Evolutionary conservation across 345 rosid species (phyloP).

Genomic region (Melastoma malabathricum): DNA sequence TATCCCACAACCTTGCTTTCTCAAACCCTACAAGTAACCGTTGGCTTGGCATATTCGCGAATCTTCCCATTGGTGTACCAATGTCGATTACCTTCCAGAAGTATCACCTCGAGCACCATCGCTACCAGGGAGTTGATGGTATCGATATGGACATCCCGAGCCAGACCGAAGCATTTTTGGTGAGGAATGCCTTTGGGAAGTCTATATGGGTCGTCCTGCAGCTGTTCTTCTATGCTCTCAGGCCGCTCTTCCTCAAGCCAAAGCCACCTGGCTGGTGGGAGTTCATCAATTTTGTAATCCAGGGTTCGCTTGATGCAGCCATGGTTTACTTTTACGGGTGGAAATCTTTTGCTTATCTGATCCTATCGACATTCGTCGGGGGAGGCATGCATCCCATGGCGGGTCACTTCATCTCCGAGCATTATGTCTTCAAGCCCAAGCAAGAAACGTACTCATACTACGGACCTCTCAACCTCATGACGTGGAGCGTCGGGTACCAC

Average conservation of each 20-base stretch:
- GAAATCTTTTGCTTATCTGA: slow-evolving; percentile 56
- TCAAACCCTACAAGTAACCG: slow-evolving; percentile 62
- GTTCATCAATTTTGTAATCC: slow-evolving; percentile 41
- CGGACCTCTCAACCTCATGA: slow-evolving; percentile 63
- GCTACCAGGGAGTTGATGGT: slow-evolving; percentile 82
- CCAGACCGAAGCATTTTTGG: slow-evolving; percentile 44
- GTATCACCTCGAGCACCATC: slow-evolving; percentile 84
- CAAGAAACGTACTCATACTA: slow-evolving; percentile 90
- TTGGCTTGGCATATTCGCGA: slow-evolving; percentile 82
- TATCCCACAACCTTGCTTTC: slow-evolving; percentile 88
- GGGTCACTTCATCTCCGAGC: slow-evolving; percentile 85
- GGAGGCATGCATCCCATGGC: slow-evolving; percentile 94
- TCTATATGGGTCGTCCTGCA: slow-evolving; percentile 68
- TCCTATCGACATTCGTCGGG: slow-evolving; percentile 82
- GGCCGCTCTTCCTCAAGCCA: slow-evolving; percentile 69
- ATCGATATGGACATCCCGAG: slow-evolving; percentile 78
- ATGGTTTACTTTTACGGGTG: slow-evolving; percentile 54
- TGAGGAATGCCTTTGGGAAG: slow-evolving; percentile 41
- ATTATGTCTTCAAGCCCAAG: slow-evolving; percentile 60
- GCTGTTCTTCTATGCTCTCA: slow-evolving; percentile 80
- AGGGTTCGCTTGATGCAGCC: slow-evolving; percentile 37
- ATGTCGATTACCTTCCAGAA: slow-evolving; percentile 87
- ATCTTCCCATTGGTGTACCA: slow-evolving; percentile 81
- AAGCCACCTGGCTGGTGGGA: slow-evolving; percentile 87
- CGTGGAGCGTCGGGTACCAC: slow-evolving; percentile 84